Base-by-base conservation (phyloP, 257 asterid genomes). In the Orobanche coerulescens region DNA sequence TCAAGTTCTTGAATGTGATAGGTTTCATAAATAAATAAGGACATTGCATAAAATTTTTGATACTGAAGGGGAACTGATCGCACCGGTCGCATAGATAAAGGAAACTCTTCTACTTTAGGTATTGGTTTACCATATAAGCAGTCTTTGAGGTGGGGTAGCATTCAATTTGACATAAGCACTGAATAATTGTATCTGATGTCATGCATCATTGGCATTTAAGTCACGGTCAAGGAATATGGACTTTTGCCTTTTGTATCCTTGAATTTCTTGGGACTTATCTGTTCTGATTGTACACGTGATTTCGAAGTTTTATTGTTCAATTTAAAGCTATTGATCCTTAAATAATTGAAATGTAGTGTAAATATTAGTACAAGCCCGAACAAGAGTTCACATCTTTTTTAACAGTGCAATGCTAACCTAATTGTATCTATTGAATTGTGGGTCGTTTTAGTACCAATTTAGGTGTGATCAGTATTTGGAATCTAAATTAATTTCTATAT, bases 21-120 rank as follows among this genome's bases (percentile, higher is more conserved):
- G 51, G 8, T 31, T 6, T 30, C 3, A 1, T 20, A 18, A 30
- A 13, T 15, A 28, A 18, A 47, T 10, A 8, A 59, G 24, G 33
- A 16, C 36, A 31, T 65, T 39, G 47, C 33, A 46, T 19, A 15
- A 23, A 0, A 37, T 5, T 8, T 31, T 14, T 50, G 15, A 31
- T 34, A 33, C 48, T 30, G 50, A 31, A 56, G 55, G 18, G n/a
- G 43, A 46, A 46, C 1, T 46, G 47, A 40, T 40, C 4, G 10
- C 47, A 40, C 14, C 16, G 10, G 47, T 12, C 47, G 13, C 47
- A 40, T 40, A 8, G 23, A 9, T 20, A 20, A 60, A 24, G 13
- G 16, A 5, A 19, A 60, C 15, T 66, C 25, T 61, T 33, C 43
- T 72, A 23, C 22, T 34, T 64, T 34, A 13, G 58, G 66, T 58